These are phyloP conservation scores for Aspergillus cavernicola DNA, from an alignment of 495 filamentous ascomycete genomes.

Conservation along the genomic window DNA sequence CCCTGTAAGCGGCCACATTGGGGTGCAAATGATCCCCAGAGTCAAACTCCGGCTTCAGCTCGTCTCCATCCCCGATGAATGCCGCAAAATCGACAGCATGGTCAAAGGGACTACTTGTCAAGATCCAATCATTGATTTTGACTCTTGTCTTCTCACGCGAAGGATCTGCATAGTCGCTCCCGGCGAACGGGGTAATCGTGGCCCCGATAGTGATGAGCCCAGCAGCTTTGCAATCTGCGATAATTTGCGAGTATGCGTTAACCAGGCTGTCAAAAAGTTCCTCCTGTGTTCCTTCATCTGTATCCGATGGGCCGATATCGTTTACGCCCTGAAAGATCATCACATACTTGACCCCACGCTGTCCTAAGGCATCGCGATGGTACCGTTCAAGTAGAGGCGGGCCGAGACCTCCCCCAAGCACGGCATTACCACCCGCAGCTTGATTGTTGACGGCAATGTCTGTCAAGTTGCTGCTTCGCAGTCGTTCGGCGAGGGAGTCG, in stretches of 20 bases:
- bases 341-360: slow-evolving; percentile 54
- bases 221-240: slow-evolving; percentile 49
- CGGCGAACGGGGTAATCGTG: slow-evolving; percentile 67
- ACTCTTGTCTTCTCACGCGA: slow-evolving; percentile 54
- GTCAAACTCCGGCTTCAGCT: slow-evolving; percentile 51
- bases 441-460: slow-evolving; percentile 61
- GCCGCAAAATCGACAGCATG: slow-evolving; percentile 61
- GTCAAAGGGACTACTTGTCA: slow-evolving; percentile 55
- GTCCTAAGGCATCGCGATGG: slow-evolving; percentile 59
- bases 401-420: slow-evolving; percentile 60
- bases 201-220: slow-evolving; percentile 58
- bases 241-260: slow-evolving; percentile 55
- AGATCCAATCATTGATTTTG: slow-evolving; percentile 61
- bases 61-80: slow-evolving; percentile 39
- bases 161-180: slow-evolving; percentile 28
- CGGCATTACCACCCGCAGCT: slow-evolving; percentile 69
- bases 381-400: slow-evolving; percentile 58
- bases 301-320: slow-evolving; percentile 57
- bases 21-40: slow-evolving; percentile 71
- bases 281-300: slow-evolving; percentile 45
- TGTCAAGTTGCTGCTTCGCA: slow-evolving; percentile 47
- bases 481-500: slow-evolving; percentile 54
- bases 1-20: slow-evolving; percentile 60
- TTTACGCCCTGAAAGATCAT: slow-evolving; percentile 75
- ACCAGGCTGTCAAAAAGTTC: slow-evolving; percentile 49